Evolutionary conservation across 2,329 filamentous ascomycete species (phyloP).

Genomic region (Phyllosticta capitalensis): DNA sequence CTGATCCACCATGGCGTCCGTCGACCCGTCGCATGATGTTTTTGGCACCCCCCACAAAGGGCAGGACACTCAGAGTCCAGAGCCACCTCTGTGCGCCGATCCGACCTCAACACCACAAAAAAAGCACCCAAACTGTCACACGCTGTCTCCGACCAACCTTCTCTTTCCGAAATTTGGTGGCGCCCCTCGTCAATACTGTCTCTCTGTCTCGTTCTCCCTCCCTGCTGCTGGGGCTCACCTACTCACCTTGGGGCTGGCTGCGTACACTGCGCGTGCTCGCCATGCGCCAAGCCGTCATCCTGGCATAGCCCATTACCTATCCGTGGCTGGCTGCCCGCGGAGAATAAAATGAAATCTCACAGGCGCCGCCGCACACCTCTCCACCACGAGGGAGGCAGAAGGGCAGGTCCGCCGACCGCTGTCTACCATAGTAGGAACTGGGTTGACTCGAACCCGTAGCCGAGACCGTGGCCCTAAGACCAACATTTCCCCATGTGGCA

Average conservation of each 20-base stretch:
- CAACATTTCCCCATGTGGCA: not conserved
- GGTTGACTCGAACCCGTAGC: no score
- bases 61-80: no score
- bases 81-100: not conserved
- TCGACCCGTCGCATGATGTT: not conserved
- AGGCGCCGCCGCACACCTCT: not conserved
- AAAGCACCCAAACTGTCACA: not conserved
- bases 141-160: no score
- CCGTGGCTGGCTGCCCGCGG: not conserved
- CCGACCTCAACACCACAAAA: not conserved
- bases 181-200: not conserved
- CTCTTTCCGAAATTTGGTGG: not conserved
- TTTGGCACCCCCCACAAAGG: not conserved
- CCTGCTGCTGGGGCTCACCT: no score
- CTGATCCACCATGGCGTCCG: constrained; percentile 6
- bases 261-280: not conserved
- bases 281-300: not conserved
- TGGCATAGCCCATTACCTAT: no score
- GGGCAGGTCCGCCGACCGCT: not conserved
- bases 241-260: no score
- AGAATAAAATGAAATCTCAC: not conserved
- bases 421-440: no score
- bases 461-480: not conserved
- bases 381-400: not conserved
- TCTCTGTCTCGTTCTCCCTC: not conserved